Evolutionary conservation across 202 grass and related monocot species (phyloP), one percentile per base, ranked within the genome.

Genomic region (Setaria viridis): DNA sequence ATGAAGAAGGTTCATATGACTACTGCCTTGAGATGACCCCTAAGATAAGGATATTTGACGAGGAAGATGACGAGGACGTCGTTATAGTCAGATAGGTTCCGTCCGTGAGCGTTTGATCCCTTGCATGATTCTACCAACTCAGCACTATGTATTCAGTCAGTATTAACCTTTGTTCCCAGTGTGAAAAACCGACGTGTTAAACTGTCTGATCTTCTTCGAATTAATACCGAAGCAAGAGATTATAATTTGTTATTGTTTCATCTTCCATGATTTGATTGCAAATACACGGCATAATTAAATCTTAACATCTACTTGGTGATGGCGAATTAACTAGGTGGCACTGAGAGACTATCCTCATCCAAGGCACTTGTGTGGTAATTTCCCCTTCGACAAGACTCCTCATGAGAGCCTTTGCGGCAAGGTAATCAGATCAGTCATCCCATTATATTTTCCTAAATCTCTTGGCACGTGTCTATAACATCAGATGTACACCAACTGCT

Each of bases 281-380:
- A 39, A 21, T 12, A 29, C 10, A n/a, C 19, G 10, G 8, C 6
- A 48, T 60, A 10, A 4, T 10, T 70, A 42, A 2, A 58, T 49
- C 19, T 59, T 87, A 21, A 79, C 37, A 59, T 32, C 10, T 60
- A 6, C 14, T 41, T 67, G 12, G 19, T 77, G 4, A 72, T 55
- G 34, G 12, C 43, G 7, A 12, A 54, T 57, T 17, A 62, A 53
- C 70, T 82, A 93, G 92, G 88, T 92, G 25, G 94, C 94, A 34
- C 70, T 94, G 12, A 87, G 76, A 64, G 90, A 91, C 6, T 92
- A 77, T 11, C 78, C 92, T 2, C 92, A 94, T 78, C 94, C 88
- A 64, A 72, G 94, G 66, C 70, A 97, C 49, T 49, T 93, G 5
- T 97, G 88, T 86, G 95, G 7, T 50, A 91, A 86, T 68, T 62